A percentile compares a stretch with the other conserved stretches of the same genome.
phyloP scores from a whole-genome alignment of 805 yeast genomes.

The Metschnikowia sp. region DNA sequence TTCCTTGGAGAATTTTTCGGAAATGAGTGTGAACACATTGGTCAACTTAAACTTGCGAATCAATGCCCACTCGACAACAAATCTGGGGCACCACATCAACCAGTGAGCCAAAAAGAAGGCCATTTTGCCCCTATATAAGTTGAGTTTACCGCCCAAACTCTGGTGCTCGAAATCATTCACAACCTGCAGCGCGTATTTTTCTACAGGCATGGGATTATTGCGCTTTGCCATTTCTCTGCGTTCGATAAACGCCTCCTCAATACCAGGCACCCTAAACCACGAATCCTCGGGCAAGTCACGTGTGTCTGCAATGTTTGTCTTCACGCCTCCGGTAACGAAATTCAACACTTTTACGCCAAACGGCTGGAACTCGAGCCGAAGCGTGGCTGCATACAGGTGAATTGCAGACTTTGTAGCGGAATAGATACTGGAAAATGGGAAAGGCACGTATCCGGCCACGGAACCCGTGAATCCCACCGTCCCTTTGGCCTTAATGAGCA shows the following conservation, averaged over 20 bases:
- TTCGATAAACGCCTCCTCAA: slow-evolving; percentile 43
- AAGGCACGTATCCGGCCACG: slow-evolving; percentile 58
- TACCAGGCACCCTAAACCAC: slow-evolving; percentile 49
- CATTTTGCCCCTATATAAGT: slow-evolving; percentile 54
- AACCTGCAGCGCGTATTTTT: slow-evolving; percentile 53
- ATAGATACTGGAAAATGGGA: slow-evolving; percentile 70
- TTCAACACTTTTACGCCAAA: slow-evolving; percentile 70
- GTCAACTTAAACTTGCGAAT: slow-evolving; percentile 32
- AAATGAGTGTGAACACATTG: slow-evolving; percentile 23
- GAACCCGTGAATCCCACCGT: slow-evolving; percentile 75
- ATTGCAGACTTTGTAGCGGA: slow-evolving; percentile 73
- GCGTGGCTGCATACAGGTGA: slow-evolving; percentile 61
- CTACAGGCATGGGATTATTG: slow-evolving; percentile 58
- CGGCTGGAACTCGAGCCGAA: slow-evolving; percentile 66
- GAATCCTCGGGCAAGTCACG: slow-evolving; percentile 58
- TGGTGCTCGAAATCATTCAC: slow-evolving; percentile 45
- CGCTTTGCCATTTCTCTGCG: slow-evolving; percentile 59
- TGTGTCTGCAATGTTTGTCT: slow-evolving; percentile 65
- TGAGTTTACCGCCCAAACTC: slow-evolving; percentile 38
- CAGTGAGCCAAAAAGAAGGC: slow-evolving; percentile 37
- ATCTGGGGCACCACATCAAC: slow-evolving; percentile 42
- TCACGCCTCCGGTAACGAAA: slow-evolving; percentile 73
- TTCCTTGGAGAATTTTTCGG: slow-evolving; percentile 19
- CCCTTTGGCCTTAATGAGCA: slow-evolving; percentile 63
- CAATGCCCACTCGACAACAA: slow-evolving; percentile 41